Conservation (phyloP, 2,329 filamentous ascomycete species). For the Leptoxyphium fumago region DNA sequence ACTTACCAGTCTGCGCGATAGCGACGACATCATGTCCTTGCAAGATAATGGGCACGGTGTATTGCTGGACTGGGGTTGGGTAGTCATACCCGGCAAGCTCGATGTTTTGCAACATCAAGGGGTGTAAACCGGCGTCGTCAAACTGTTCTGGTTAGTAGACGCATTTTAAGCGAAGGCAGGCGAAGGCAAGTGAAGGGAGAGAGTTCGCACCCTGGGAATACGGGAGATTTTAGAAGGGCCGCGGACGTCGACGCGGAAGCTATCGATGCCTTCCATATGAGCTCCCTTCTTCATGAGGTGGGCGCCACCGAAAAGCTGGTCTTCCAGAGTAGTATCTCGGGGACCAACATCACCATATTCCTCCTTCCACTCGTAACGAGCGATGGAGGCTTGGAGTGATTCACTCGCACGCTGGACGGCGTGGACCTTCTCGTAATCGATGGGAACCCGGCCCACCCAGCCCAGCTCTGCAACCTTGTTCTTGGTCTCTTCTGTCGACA, state of each 20-base stretch:
- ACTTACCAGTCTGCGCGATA: slow-evolving; percentile 73
- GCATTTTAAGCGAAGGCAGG: too few relatives aligned
- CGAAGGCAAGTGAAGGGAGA: too few relatives aligned
- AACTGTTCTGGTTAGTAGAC: slow-evolving; percentile 34
- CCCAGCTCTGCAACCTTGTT: slow-evolving; percentile 10
- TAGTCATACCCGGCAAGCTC: slow-evolving; percentile 51
- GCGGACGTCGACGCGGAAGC: slow-evolving; percentile 37
- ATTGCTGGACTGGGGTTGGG: slow-evolving; percentile 81
- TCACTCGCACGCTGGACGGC: background rate
- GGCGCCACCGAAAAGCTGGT: slow-evolving; percentile 53
- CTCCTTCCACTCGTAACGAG: slow-evolving; percentile 68
- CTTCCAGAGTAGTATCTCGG: slow-evolving; percentile 52
- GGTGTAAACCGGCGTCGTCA: slow-evolving; percentile 67
- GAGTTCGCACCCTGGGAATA: slow-evolving; percentile 30
- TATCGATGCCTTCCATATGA: background rate
- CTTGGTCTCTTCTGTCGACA: background rate
- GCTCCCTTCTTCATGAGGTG: slow-evolving; percentile 13
- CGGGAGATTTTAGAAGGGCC: slow-evolving; percentile 33
- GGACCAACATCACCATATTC: slow-evolving; percentile 80
- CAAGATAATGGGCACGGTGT: slow-evolving; percentile 65
- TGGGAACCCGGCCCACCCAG: slow-evolving; percentile 14
- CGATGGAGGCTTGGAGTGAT: slow-evolving; percentile 41
- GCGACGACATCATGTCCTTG: slow-evolving; percentile 70
- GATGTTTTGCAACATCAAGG: slow-evolving; percentile 66
- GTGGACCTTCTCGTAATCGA: slow-evolving; percentile 15